phyloP scores from a whole-genome alignment of 1,284 basidiomycete genomes.

The Sporisorium scitamineum region DNA sequence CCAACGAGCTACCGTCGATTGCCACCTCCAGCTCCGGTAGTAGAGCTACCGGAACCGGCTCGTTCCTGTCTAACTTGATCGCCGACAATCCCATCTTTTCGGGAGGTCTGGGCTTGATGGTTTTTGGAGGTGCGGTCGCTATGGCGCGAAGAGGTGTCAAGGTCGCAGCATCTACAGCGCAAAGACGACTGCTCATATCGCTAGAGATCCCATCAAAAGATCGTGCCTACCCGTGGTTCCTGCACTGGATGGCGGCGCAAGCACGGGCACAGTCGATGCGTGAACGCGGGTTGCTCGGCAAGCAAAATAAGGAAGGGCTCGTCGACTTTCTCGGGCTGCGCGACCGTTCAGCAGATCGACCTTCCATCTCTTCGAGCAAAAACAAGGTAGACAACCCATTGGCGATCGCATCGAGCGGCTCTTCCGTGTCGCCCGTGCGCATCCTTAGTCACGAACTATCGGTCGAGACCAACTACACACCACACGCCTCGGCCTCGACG shows the following conservation, averaged over 20 bases:
- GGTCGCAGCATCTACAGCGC: slow-evolving; percentile 80
- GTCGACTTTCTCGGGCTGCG: slow-evolving; percentile 59
- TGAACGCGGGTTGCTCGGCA: slow-evolving; percentile 53
- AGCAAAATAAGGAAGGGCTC: slow-evolving; percentile 54
- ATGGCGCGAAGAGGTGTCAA: slow-evolving; percentile 72
- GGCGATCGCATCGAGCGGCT: slow-evolving; percentile 67
- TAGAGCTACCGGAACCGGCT: slow-evolving; percentile 12
- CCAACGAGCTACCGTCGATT: background rate
- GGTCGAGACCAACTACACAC: slow-evolving; percentile 79
- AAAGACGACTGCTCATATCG: slow-evolving; percentile 89
- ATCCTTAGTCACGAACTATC: slow-evolving; percentile 81
- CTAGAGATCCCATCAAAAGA: slow-evolving; percentile 98
- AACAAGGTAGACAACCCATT: slow-evolving; percentile 64
- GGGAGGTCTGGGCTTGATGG: slow-evolving; percentile 66
- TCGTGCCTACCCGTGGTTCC: slow-evolving; percentile 94
- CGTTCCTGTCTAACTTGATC: slow-evolving; percentile 40
- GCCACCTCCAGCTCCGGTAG: background rate
- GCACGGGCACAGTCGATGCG: slow-evolving; percentile 67
- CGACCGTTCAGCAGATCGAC: slow-evolving; percentile 22
- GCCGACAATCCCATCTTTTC: slow-evolving; percentile 65
- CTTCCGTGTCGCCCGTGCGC: slow-evolving; percentile 69
- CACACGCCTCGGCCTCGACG: slow-evolving; percentile 40
- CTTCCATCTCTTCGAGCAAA: background rate
- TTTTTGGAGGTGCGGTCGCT: slow-evolving; percentile 64
- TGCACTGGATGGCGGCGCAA: slow-evolving; percentile 89